Conservation (phyloP, 305 asterid genomes). For the Ajuga reptans region DNA sequence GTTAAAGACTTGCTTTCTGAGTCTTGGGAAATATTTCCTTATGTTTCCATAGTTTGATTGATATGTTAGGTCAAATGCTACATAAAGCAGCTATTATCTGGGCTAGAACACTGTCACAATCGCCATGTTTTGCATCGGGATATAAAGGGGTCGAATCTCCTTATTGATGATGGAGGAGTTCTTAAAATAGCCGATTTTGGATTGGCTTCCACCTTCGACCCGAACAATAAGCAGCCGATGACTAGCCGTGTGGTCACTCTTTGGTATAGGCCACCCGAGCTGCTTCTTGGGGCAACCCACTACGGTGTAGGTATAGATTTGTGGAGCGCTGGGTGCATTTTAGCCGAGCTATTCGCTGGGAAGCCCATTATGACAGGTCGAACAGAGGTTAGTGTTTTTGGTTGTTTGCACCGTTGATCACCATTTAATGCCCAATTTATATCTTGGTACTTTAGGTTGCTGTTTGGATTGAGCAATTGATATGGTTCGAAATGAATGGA, state of each 20-base stretch:
- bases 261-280: slow-evolving; percentile 94
- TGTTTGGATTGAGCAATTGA: neutral
- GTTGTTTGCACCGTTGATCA: neutral
- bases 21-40: slow-evolving; percentile 19
- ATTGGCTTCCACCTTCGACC: slow-evolving; percentile 71
- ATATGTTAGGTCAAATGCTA: slow-evolving; percentile 75
- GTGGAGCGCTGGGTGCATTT: slow-evolving; percentile 92
- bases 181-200: slow-evolving; percentile 93
- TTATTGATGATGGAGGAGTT: slow-evolving; percentile 61
- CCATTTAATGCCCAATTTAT: neutral
- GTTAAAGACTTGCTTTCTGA: neutral
- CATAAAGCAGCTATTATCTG: slow-evolving; percentile 66
- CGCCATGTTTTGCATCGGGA: slow-evolving; percentile 80
- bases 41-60: slow-evolving; percentile 23
- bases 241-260: slow-evolving; percentile 88
- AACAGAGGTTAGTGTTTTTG: slow-evolving; percentile 57
- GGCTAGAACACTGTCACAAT: slow-evolving; percentile 84
- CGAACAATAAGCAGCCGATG: slow-evolving; percentile 73
- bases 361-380: slow-evolving; percentile 92
- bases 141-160: slow-evolving; percentile 87
- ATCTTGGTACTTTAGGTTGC: neutral
- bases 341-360: slow-evolving; percentile 83
- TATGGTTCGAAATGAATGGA: neutral
- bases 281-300: slow-evolving; percentile 80
- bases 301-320: slow-evolving; percentile 87